A percentile compares a stretch with the other conserved stretches of the same genome.
Conservation (phyloP, 78 protist genomes). For the Fonticula alba region DNA sequence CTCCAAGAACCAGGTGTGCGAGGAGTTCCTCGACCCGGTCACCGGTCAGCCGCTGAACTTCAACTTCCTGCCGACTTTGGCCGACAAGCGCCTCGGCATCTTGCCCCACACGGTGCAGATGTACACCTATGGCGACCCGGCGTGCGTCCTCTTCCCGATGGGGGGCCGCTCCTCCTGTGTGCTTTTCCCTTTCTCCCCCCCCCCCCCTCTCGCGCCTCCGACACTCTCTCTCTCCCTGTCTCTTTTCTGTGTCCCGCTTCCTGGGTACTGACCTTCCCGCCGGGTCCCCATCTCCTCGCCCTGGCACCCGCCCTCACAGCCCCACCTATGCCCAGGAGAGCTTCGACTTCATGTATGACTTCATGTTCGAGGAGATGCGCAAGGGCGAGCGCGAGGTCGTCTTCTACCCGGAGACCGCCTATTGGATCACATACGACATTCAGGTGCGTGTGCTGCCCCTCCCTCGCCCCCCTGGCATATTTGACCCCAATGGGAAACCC, state of each 20-base stretch:
- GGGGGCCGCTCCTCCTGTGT: not conserved
- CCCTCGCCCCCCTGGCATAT: no score
- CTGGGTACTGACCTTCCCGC: not conserved
- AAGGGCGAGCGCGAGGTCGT: slow-evolving; percentile 1
- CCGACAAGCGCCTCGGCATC: not conserved
- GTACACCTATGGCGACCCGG: not conserved
- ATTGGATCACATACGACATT: no score
- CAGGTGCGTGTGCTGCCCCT: no score
- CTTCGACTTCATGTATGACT: not conserved
- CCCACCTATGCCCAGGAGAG: not conserved
- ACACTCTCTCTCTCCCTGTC: no score
- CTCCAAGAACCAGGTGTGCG: not conserved
- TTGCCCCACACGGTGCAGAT: slow-evolving; percentile 4
- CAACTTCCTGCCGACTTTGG: slow-evolving; percentile 3
- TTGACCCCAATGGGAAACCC: no score
- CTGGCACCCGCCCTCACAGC: no score
- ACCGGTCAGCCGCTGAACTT: slow-evolving; percentile 5
- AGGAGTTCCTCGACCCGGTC: not conserved
- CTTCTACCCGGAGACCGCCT: not conserved
- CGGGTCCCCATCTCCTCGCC: no score
- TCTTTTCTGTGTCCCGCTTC: no score
- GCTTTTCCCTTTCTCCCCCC: not conserved
- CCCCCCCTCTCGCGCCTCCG: no score
- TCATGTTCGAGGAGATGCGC: not conserved
- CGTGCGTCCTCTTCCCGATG: no score